These are phyloP conservation scores for Syncephalastrum monosporum DNA, from an alignment of 371 early-diverging fungal species.

Conservation along the genomic window DNA sequence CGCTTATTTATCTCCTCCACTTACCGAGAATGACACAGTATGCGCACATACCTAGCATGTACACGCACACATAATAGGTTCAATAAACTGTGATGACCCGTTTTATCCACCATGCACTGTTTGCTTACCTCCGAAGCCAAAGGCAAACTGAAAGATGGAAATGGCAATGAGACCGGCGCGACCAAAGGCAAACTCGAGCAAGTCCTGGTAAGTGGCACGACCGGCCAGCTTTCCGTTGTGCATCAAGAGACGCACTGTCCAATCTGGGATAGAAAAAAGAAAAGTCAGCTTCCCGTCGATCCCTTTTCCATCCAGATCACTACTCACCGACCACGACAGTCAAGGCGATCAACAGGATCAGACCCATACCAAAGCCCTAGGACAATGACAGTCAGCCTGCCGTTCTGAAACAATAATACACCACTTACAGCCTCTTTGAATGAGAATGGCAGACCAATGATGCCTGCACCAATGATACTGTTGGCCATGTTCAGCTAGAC, in stretches of 20 bases:
- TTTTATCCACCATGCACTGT: too few species aligned
- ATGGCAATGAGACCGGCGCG: slow-evolving; percentile 66
- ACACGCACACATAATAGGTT: too few species aligned
- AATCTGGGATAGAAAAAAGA: slow-evolving; percentile 43
- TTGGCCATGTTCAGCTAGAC: slow-evolving; percentile 73
- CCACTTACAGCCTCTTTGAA: slow-evolving; percentile 55
- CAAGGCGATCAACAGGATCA: slow-evolving; percentile 58
- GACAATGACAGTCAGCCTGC: not conserved
- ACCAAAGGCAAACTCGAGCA: slow-evolving; percentile 76
- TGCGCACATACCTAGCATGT: slow-evolving; percentile 64
- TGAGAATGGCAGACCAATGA: slow-evolving; percentile 65
- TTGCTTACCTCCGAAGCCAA: slow-evolving; percentile 77
- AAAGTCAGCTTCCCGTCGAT: not conserved
- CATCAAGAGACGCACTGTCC: slow-evolving; percentile 75
- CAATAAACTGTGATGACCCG: too few species aligned
- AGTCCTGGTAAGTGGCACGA: slow-evolving; percentile 71
- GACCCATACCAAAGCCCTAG: slow-evolving; percentile 63
- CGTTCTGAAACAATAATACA: not conserved
- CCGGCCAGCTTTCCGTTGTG: slow-evolving; percentile 71
- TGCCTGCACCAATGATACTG: slow-evolving; percentile 78
- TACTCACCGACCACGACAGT: slow-evolving; percentile 62
- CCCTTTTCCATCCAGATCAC: not conserved
- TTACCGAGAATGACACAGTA: slow-evolving; percentile 77
- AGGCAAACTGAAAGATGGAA: slow-evolving; percentile 77
- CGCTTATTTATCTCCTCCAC: slow-evolving; percentile 5